Base-by-base conservation (phyloP, 164 flowering plant species). In the Platanus orientalis region DNA sequence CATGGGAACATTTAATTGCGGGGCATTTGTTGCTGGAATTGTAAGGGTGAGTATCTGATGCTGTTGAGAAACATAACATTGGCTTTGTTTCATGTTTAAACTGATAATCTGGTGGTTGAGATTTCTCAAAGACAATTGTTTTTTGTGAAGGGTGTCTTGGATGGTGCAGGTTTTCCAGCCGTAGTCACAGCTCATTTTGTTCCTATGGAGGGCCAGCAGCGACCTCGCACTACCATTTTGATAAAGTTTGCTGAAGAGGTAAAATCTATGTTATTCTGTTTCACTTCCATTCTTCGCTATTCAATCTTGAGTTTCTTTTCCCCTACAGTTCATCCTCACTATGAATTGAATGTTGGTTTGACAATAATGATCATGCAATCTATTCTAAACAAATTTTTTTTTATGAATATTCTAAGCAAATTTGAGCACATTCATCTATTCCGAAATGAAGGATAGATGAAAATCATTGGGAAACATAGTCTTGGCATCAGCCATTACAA, bases 1-100 rank as follows among this genome's bases (percentile, higher is more conserved):
- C 70, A 95, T 95, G 99, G 99, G 99, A n/a, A 83, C 99, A 34
- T 95, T 95, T 65, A 95, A 95, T 54, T 95, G 97, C 64, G 99
- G 99, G n/a, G 99, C 99, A 48, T 95, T 95, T 88, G 99, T 89
- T 72, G 99, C 99, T 77, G 99, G 99, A 64, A 84, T 95, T 67
- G 99, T 95, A 53, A 83, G 85, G 87, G 99, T 94, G 70, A 64
- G 86, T 63, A 45, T 61, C 26, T 44, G 52, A 45, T 44, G 11
- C 45, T 7, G 21, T 39, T 47, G 19, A 59, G 13, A 30, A 29
- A 48, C 42, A 23, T 29, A 29, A 1, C 19, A 19, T 61, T 49
- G 7, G 6, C 11, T 34, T 73, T 53, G 28, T 51, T 17, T 71
- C 27, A 10, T 14, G 36, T 36, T 62, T 58, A 9, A 54, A 28